phyloP scores from a whole-genome alignment of 345 rosid genomes.

The Eutrema japonicum region DNA sequence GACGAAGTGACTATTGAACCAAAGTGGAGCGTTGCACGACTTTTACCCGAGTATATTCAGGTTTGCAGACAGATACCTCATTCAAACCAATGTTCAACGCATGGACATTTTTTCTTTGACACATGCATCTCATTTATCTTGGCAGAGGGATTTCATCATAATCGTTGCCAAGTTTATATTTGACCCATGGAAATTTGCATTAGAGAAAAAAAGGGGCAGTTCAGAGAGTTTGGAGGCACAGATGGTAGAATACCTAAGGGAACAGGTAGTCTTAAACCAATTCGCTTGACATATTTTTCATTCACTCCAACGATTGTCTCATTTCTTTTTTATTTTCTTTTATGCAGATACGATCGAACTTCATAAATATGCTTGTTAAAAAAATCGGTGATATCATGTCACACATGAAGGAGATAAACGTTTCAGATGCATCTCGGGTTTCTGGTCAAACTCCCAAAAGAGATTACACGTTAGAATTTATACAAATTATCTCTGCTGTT shows the following conservation, averaged over 20 bases:
- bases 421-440: slow-evolving; percentile 46
- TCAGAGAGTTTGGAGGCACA: slow-evolving; percentile 71
- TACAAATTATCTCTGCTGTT: slow-evolving; percentile 80
- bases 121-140: slow-evolving; percentile 39
- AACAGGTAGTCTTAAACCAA: slow-evolving; percentile 54
- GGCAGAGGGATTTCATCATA: slow-evolving; percentile 81
- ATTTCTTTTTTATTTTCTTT: slow-evolving; percentile 24
- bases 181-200: slow-evolving; percentile 83
- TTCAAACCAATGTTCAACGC: slow-evolving; percentile 23
- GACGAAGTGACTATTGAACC: slow-evolving; percentile 80
- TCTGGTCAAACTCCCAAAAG: slow-evolving; percentile 45
- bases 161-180: slow-evolving; percentile 84
- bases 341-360: slow-evolving; percentile 69
- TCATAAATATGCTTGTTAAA: slow-evolving; percentile 68
- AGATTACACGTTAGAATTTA: slow-evolving; percentile 78
- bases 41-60: slow-evolving; percentile 81
- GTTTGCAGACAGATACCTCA: slow-evolving; percentile 43
- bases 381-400: slow-evolving; percentile 64
- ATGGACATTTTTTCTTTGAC: slow-evolving; percentile 25
- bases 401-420: slow-evolving; percentile 58
- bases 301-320: slow-evolving; percentile 16
- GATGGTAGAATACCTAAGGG: slow-evolving; percentile 67
- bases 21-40: slow-evolving; percentile 83
- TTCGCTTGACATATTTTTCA: slow-evolving; percentile 10
- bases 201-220: slow-evolving; percentile 54